These are phyloP conservation scores for Sugiyamaella castrensis DNA, from an alignment of 1,139 yeast species.

Conservation along the genomic window DNA sequence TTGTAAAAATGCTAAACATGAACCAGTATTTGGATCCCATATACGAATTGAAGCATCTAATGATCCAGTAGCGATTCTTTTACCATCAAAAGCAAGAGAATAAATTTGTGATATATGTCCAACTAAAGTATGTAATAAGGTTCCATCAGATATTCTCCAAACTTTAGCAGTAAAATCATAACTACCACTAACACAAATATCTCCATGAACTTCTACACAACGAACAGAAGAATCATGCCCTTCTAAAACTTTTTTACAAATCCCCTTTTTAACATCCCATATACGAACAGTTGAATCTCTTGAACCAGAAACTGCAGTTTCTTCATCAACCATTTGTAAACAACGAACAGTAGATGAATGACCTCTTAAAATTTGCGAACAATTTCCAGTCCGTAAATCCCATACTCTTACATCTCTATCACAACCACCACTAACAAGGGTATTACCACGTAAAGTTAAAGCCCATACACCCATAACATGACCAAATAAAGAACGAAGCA, in stretches of 20 bases:
- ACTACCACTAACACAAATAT: constrained; percentile 59
- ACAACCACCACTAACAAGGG: constrained; percentile 84
- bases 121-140: constrained; percentile 65
- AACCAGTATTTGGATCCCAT: constrained; percentile 86
- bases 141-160: constrained; percentile 81
- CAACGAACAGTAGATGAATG: constrained; percentile 93
- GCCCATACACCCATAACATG: constrained; percentile 99
- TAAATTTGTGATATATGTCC: constrained; percentile 92
- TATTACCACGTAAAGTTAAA: constrained; percentile 71
- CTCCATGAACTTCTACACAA: constrained; percentile 59
- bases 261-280: constrained; percentile 84
- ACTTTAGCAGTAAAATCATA: constrained; percentile 86
- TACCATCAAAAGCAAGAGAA: constrained; percentile 78
- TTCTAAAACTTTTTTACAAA: constrained; percentile 70
- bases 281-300: constrained; percentile 86
- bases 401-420: constrained; percentile 90
- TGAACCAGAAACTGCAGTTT: constrained; percentile 79
- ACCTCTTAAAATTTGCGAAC: constrained; percentile 80
- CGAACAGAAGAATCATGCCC: constrained; percentile 74
- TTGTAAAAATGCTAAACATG: constrained; percentile 69
- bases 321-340: constrained; percentile 71
- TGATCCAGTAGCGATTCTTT: constrained; percentile 76
- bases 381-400: constrained; percentile 71
- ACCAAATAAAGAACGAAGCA: constrained; percentile 69
- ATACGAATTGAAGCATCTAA: constrained; percentile 87